Evolutionary conservation across 1,284 basidiomycete genomes (phyloP).

Genomic region (Mycena citricolor): DNA sequence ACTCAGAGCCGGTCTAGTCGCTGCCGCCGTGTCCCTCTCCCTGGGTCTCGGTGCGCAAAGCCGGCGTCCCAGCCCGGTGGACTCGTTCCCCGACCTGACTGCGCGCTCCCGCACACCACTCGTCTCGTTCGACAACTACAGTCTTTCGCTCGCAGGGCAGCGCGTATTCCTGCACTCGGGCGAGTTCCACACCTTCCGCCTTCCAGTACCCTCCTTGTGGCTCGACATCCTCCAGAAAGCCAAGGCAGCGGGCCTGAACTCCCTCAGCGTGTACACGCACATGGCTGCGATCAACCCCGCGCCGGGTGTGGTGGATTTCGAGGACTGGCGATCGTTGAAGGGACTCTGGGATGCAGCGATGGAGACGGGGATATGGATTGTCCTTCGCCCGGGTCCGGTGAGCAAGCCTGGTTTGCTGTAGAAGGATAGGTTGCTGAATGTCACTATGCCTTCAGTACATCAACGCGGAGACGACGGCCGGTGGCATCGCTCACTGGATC

Average conservation of each 20-base stretch:
- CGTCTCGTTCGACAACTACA: slow-evolving; percentile 54
- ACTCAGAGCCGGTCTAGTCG: no score
- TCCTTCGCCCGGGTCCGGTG: slow-evolving; percentile 58
- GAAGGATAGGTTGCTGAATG: not conserved
- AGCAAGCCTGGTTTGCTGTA: slow-evolving; percentile 2
- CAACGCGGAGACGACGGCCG: slow-evolving; percentile 80
- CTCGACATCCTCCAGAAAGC: slow-evolving; percentile 80
- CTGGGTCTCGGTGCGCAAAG: no score
- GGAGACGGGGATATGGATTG: slow-evolving; percentile 63
- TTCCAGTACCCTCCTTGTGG: slow-evolving; percentile 81
- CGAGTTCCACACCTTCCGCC: slow-evolving; percentile 82
- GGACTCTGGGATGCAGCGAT: slow-evolving; percentile 65
- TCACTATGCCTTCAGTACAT: slow-evolving; percentile 50
- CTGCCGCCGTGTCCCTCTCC: no score
- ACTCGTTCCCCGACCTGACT: no score
- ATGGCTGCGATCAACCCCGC: slow-evolving; percentile 78
- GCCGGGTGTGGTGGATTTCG: slow-evolving; percentile 70
- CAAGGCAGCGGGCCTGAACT: slow-evolving; percentile 78
- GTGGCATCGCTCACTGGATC: slow-evolving; percentile 78
- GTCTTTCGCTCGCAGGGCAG: slow-evolving; percentile 53
- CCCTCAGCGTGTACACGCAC: slow-evolving; percentile 69
- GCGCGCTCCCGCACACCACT: slow-evolving; percentile 11
- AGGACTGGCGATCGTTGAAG: slow-evolving; percentile 65
- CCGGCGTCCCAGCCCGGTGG: no score
- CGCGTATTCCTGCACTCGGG: slow-evolving; percentile 58